These are phyloP conservation scores for Arabis hirsuta DNA, from an alignment of 345 rosid species.

Conservation along the genomic window DNA sequence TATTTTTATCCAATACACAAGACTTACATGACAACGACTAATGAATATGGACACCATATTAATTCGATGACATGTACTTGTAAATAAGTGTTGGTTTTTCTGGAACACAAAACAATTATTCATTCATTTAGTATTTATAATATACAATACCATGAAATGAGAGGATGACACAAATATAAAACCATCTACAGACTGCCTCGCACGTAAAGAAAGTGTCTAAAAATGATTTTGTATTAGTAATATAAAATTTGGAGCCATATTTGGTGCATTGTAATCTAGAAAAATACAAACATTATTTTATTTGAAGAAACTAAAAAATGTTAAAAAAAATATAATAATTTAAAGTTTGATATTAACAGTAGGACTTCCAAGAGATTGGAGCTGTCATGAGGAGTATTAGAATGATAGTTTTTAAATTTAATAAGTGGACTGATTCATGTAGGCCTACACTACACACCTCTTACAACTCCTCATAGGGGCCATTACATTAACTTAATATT, in stretches of 20 bases:
- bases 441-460: constrained; percentile 34
- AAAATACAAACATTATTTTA: background rate
- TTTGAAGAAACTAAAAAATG: no score
- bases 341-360: constrained; percentile 14
- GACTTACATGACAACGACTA: constrained; percentile 41
- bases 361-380: constrained; percentile 22
- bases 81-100: background rate
- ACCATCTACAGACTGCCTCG: constrained; percentile 32
- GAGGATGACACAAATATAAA: constrained; percentile 35
- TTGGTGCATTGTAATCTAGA: constrained; percentile 25
- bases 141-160: background rate
- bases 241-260: constrained; percentile 18
- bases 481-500: constrained; percentile 15
- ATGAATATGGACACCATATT: constrained; percentile 2
- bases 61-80: background rate
- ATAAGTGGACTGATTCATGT: constrained; percentile 26
- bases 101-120: background rate
- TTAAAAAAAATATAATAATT: background rate
- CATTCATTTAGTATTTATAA: constrained; percentile 7
- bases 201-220: constrained; percentile 37
- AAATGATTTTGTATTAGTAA: constrained; percentile 20
- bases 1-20: background rate
- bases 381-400: constrained; percentile 34
- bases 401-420: constrained; percentile 1
- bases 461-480: constrained; percentile 30